Evolutionary conservation across 1,284 basidiomycete genomes (phyloP), one percentile per base, ranked within the genome.

Genomic region (Apiotrichum laibachii): DNA sequence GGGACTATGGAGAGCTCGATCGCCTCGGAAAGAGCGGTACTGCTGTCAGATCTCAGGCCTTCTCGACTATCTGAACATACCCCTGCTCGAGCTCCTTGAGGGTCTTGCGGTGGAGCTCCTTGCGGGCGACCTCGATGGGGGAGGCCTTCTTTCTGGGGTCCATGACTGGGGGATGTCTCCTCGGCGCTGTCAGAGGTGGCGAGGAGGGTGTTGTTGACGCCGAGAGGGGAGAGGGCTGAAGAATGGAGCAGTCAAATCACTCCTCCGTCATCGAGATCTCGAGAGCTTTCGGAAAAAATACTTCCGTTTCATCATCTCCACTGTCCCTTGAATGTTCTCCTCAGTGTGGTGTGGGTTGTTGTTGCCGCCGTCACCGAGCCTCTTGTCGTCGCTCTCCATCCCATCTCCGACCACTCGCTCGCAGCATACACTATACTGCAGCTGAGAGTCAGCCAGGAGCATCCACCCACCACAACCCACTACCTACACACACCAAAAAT

Each of bases 101-200:
- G 18, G 56, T 57, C 15, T 57, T 64, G 44, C 64, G 65, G 19
- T 63, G 55, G 31, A 72, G 57, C 15, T 47, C 55, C 51, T 72
- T 72, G 26, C 68, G 66, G 48, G 55, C 59, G 7, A 50, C 59
- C 54, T 63, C 62, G n/a, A 57, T 44, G 21, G 45, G 46, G 22
- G 55, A 59, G 21, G 47, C 51, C 18, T n/a, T 21, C 16, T 56
- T 47, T 53, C 45, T 46, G 37, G 56, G 53, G 56, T 59, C 37
- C 16, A 18, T 18, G 40, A 18, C n/a, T 18, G 40, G 6, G 40
- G 26, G 26, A 7, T 31, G 26, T 31, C 13, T 16, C 13, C 39
- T 40, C 40, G 40, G 40, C 11, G 19, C 5, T 21, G n/a, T 21
- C 3, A 6, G 43, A 21, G 19, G 19, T 18, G n/a, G 43, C 21